Percentiles rank a stretch among this genome's conserved stretches.
phyloP scores from a whole-genome alignment of 805 yeast genomes.

The Tetrapisispora phaffii region DNA sequence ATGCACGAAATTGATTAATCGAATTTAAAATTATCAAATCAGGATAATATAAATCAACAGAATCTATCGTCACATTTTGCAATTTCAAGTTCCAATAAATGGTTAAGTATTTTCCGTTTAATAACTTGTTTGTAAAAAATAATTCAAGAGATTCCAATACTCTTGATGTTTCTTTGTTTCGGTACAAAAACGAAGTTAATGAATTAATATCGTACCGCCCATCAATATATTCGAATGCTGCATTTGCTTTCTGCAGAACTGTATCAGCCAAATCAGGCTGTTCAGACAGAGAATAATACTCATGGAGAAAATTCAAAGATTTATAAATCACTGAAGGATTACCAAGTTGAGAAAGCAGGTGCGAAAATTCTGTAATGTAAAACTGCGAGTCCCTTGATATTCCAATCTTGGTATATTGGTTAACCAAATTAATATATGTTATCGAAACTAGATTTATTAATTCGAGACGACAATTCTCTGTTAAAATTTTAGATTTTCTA shows the following conservation, averaged over 20 bases:
- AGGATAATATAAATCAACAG: constrained; percentile 5
- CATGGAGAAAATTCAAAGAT: constrained; percentile 11
- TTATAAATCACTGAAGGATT: constrained; percentile 22
- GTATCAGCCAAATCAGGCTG: constrained; percentile 7
- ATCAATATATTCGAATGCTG: constrained; percentile 19
- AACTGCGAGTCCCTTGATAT: constrained; percentile 48
- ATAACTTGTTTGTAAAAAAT: constrained; percentile 10
- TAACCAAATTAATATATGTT: constrained; percentile 34
- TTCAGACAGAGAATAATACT: constrained; percentile 17
- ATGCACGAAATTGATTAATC: constrained; percentile 26
- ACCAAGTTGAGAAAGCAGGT: constrained; percentile 26
- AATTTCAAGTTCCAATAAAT: constrained; percentile 18
- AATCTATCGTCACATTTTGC: constrained; percentile 12
- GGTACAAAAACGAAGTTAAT: constrained; percentile 12
- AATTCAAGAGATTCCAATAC: constrained; percentile 13
- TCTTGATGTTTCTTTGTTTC: constrained; percentile 16
- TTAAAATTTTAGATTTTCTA: constrained; percentile 29
- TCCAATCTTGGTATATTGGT: constrained; percentile 40
- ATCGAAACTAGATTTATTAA: constrained; percentile 30
- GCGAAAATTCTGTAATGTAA: constrained; percentile 42
- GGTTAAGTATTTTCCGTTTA: constrained; percentile 8
- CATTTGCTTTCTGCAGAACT: constrained; percentile 12
- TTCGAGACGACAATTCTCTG: constrained; percentile 30
- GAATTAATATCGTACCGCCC: constrained; percentile 20
- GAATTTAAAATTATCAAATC: constrained; percentile 18